Base-by-base conservation (phyloP, 2,329 filamentous ascomycete species). In the Xylaria hypoxylon region DNA sequence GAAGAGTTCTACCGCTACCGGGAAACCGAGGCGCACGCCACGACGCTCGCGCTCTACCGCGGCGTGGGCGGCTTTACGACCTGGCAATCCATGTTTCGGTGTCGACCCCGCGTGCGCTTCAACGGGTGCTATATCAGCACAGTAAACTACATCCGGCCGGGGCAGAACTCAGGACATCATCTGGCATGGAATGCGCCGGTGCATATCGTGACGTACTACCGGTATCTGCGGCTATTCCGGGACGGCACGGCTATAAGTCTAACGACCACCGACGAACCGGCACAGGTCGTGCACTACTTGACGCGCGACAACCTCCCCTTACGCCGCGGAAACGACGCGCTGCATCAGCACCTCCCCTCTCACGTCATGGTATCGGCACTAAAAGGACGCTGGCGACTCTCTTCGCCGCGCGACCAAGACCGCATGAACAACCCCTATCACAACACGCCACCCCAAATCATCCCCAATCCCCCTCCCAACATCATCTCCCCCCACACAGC, bases 161-260 rank as follows among this genome's bases (percentile, higher is more conserved):
- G 96, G 35, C 91, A 91, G 65, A 85, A 90, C 11, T 90, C 89
- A 2, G 85, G 87, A 22, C 90, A 89, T 70, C 89, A 89, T 61
- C 81, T 91, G 19, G 90, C 92, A 1, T 97, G 94, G 93, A 83
- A 83, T 74, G 90, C 87, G 26, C 94, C 94, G 8, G 91, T 98
- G 40, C 94, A 97, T 77, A 96, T 98, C 65, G 94, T 99, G 55
- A 99, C 96, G 0, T 99, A 98, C 81, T 99, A 97, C 81, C 93
- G 96, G 64, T 99, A 98, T 80, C 87, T 99, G 3, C 92, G 96
- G 59, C 96, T 99, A 82, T 96, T 96, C 81, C 92, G 94, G 26
- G 93, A 98, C 78, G 96, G 96, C 31, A 91, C 91, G 1, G 89
- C 87, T 70, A 89, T 98, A 65, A 93, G 90, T 60, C 85, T 99